Percentiles rank a stretch among this genome's conserved stretches.
Conservation (phyloP, 1,284 basidiomycete species). For the Ceratobasidium papillatum region DNA sequence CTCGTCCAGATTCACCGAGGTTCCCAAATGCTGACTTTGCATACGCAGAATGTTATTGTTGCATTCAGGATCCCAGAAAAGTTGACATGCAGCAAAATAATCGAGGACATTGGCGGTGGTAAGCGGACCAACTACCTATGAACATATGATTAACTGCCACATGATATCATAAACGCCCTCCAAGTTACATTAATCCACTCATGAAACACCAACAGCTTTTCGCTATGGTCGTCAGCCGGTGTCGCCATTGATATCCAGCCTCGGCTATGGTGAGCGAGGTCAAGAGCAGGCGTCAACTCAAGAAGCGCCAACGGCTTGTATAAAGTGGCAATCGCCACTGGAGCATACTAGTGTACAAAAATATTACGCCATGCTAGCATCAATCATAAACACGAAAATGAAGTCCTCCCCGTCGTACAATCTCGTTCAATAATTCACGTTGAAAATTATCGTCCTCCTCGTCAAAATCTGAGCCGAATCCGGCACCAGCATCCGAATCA, state of each 20-base stretch:
- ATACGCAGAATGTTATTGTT: constrained; percentile 88
- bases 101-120: constrained; percentile 80
- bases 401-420: not conserved
- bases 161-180: not conserved
- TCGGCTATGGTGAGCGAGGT: not conserved
- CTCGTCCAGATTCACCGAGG: constrained; percentile 76
- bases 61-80: constrained; percentile 90
- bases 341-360: not conserved
- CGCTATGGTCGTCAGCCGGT: constrained; percentile 44
- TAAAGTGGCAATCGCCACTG: constrained; percentile 11
- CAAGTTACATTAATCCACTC: constrained; percentile 42
- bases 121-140: constrained; percentile 62
- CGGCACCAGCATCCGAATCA: no score
- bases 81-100: constrained; percentile 78
- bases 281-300: constrained; percentile 12
- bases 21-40: constrained; percentile 84
- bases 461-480: not conserved
- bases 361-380: not conserved
- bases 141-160: not conserved
- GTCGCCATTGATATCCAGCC: constrained; percentile 39
- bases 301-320: not conserved
- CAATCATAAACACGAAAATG: constrained; percentile 1
- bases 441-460: constrained; percentile 17
- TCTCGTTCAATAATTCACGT: not conserved
- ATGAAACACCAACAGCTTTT: constrained; percentile 38